A percentile compares a stretch with the other conserved stretches of the same genome.
These are phyloP conservation scores for Aspergillus oerlinghausenensis DNA, from an alignment of 2,329 filamentous ascomycete genomes.

Conservation along the genomic window DNA sequence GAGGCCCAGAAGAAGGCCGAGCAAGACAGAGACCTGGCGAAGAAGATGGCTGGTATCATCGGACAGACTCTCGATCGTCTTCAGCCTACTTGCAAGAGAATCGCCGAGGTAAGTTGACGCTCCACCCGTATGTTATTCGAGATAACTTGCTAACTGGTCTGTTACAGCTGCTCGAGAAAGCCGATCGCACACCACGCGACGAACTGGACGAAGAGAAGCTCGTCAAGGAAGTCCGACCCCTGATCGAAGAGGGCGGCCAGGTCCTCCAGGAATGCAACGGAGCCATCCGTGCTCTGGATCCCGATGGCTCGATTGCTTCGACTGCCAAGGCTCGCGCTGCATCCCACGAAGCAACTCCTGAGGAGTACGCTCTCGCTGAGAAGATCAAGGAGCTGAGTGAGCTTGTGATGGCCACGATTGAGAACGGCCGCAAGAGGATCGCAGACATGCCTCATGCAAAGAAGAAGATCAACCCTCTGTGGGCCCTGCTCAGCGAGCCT, in stretches of 20 bases:
- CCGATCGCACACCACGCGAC: conserved; percentile 75
- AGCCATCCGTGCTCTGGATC: conserved; percentile 79
- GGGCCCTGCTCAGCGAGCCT: conserved; percentile 69
- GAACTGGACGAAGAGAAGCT: conserved; percentile 87
- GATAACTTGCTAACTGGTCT: conserved; percentile 8
- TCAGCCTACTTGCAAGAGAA: conserved; percentile 79
- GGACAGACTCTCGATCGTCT: conserved; percentile 78
- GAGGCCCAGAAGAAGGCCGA: conserved; percentile 57
- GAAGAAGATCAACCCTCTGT: conserved; percentile 89
- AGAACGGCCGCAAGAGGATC: conserved; percentile 82
- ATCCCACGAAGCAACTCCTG: conserved; percentile 69
- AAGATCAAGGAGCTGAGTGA: conserved; percentile 79
- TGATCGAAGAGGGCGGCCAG: conserved; percentile 79
- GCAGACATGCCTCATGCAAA: conserved; percentile 90
- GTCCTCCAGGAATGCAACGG: conserved; percentile 85
- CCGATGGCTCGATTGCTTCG: conserved; percentile 77
- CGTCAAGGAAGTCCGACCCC: conserved; percentile 77
- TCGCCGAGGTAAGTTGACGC: conserved; percentile 60
- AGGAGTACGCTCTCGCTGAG: conserved; percentile 81
- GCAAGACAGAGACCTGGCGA: conserved; percentile 70
- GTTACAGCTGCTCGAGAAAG: conserved; percentile 66
- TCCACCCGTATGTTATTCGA: conserved; percentile 1
- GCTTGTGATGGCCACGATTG: conserved; percentile 75
- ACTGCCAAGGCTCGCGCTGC: conserved; percentile 79
- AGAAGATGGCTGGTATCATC: conserved; percentile 68